Percentiles rank a stretch among this genome's conserved stretches.
Conservation (phyloP, 2,329 filamentous ascomycete genomes). For the Thyridium curvatum region DNA sequence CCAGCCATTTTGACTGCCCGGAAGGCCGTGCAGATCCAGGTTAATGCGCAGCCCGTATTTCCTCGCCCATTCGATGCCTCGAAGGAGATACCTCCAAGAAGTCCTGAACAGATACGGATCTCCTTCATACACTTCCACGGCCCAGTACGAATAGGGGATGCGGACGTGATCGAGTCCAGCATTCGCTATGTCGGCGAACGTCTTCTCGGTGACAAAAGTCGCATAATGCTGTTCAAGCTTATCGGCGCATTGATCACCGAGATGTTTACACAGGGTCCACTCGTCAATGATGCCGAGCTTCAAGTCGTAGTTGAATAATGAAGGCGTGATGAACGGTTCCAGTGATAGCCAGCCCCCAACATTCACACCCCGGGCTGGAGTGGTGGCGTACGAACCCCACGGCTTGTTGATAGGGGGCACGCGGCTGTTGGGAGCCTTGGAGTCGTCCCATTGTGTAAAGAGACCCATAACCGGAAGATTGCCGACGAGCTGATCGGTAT, state of each 20-base stretch:
- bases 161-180: conserved; percentile 96
- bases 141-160: conserved; percentile 95
- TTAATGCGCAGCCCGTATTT: conserved; percentile 91
- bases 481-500: conserved; percentile 78
- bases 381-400: conserved; percentile 71
- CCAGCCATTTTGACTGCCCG: conserved; percentile 95
- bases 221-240: conserved; percentile 90
- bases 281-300: conserved; percentile 73
- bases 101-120: conserved; percentile 86
- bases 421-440: conserved; percentile 66
- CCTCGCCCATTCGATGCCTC: conserved; percentile 87
- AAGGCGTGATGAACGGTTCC: conserved; percentile 94
- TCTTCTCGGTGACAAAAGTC: conserved; percentile 76
- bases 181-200: conserved; percentile 75
- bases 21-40: conserved; percentile 84
- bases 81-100: conserved; percentile 87
- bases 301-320: conserved; percentile 68
- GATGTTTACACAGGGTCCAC: conserved; percentile 66
- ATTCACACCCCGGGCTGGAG: conserved; percentile 84
- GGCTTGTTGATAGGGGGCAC: conserved; percentile 70
- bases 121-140: conserved; percentile 72
- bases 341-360: conserved; percentile 90
- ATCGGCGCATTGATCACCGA: conserved; percentile 60
- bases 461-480: conserved; percentile 89
- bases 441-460: conserved; percentile 80